phyloP scores from a whole-genome alignment of 306 rosid species.

The Delonix regia region DNA sequence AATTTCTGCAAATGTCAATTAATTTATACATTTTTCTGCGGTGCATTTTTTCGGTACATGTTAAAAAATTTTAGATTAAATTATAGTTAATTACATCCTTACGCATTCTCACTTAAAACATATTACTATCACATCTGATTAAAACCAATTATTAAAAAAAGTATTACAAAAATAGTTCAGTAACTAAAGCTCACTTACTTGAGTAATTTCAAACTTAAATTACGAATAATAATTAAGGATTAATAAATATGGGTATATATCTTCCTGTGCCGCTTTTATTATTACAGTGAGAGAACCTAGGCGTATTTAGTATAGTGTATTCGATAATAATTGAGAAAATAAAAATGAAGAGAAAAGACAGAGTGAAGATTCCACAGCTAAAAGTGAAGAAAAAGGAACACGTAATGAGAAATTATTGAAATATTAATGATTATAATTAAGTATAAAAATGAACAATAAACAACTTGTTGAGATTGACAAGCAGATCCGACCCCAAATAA shows the following conservation, averaged over 20 bases:
- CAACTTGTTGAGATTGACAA: constrained; percentile 61
- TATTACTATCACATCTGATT: no score
- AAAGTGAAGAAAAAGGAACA: constrained; percentile 38
- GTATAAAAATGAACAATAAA: constrained; percentile 21
- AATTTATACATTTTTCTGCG: background rate
- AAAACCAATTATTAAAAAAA: no score
- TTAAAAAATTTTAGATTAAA: background rate
- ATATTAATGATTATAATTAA: constrained; percentile 31
- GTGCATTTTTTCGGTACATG: background rate
- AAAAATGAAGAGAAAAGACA: no score
- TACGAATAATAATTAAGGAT: no score
- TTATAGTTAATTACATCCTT: no score
- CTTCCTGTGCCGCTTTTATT: constrained; percentile 67
- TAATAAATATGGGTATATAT: constrained; percentile 39
- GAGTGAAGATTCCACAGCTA: constrained; percentile 58
- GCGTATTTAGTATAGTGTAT: constrained; percentile 44
- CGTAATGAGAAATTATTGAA: constrained; percentile 34
- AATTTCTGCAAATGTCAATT: constrained; percentile 42
- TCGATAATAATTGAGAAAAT: constrained; percentile 20
- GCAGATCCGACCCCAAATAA: constrained; percentile 64
- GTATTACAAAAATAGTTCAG: no score
- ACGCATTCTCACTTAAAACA: no score
- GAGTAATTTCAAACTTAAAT: no score
- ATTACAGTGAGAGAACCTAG: constrained; percentile 43
- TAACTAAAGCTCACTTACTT: no score